These are phyloP conservation scores for Candida methanosorbosa DNA, from an alignment of 805 yeast genomes.

Conservation along the genomic window DNA sequence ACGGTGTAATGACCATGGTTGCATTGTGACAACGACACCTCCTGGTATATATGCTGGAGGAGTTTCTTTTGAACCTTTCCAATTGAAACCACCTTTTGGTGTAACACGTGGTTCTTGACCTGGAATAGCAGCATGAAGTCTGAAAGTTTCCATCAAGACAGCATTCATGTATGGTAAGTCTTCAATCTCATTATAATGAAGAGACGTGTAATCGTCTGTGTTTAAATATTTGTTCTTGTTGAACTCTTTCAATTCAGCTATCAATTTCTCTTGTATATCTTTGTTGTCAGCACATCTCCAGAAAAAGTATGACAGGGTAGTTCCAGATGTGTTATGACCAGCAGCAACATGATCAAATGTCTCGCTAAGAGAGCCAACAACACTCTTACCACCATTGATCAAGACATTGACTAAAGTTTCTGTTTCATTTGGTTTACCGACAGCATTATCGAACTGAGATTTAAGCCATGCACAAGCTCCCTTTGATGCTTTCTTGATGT, in stretches of 20 bases:
- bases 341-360: slow-evolving; percentile 63
- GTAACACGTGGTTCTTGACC: slow-evolving; percentile 62
- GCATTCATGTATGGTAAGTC: slow-evolving; percentile 52
- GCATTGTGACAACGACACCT: slow-evolving; percentile 51
- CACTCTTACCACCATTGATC: slow-evolving; percentile 8
- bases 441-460: slow-evolving; percentile 16
- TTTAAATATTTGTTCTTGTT: slow-evolving; percentile 13
- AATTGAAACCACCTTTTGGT: slow-evolving; percentile 21
- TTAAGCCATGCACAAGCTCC: slow-evolving; percentile 38
- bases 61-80: slow-evolving; percentile 19
- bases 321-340: slow-evolving; percentile 70
- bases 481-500: slow-evolving; percentile 28
- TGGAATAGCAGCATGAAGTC: slow-evolving; percentile 65
- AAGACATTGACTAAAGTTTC: slow-evolving; percentile 17
- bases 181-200: slow-evolving; percentile 34
- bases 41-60: slow-evolving; percentile 31
- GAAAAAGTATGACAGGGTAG: slow-evolving; percentile 49
- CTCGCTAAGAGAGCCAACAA: slow-evolving; percentile 33
- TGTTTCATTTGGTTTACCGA: slow-evolving; percentile 7
- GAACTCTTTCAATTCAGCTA: slow-evolving; percentile 30
- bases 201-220: slow-evolving; percentile 15
- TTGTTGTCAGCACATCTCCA: slow-evolving; percentile 48
- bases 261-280: slow-evolving; percentile 37
- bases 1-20: slow-evolving; percentile 60
- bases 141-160: slow-evolving; percentile 47